Evolutionary conservation across 345 rosid genomes (phyloP), one percentile per base, ranked within the genome.

Genomic region (Nephelium lappaceum): DNA sequence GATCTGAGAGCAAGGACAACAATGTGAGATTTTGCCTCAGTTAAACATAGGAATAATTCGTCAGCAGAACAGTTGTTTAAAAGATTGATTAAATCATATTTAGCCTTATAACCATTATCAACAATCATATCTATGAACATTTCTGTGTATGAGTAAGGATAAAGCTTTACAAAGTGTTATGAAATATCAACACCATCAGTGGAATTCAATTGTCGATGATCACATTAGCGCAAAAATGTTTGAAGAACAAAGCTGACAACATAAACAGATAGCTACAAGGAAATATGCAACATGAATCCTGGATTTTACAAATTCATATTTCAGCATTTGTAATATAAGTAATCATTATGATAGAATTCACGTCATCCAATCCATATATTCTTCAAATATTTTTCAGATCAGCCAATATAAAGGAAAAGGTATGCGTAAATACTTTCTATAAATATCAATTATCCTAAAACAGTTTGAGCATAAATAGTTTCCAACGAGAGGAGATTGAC

Each of bases 1-100:
- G 69, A 94, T 81, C 99, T 96, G 90, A 42, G 57, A 77, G 76
- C 69, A 58, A 16, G 27, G 71, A 25, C 25, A 66, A 73, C 68
- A 27, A 67, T 14, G 60, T 14, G 14, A 70, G 39, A 47, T 14
- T 47, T 70, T 47, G 7, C 55, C 51, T 45, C 10, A 47, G 8
- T 69, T 12, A 70, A 31, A 70, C 39, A 45, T 45, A 11, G 36
- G 53, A 25, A 69, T 24, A 14, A 14, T 12, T 47, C 41, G 15
- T 60, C 64, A 60, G 25, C 25, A 60, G 64, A 60, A 60, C 64
- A n/a, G 27, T 24, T 21, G 31, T 42, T 12, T n/a, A 25, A 23
- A 70, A 70, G 45, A 55, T 6, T 8, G 6, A 68, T n/a, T 5
- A 14, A 47, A 72, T 21, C 66, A 38, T 42, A 55, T 11, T 47